Evolutionary conservation across 2,329 filamentous ascomycete species (phyloP).

Genomic region (Penicillium vulpinum): DNA sequence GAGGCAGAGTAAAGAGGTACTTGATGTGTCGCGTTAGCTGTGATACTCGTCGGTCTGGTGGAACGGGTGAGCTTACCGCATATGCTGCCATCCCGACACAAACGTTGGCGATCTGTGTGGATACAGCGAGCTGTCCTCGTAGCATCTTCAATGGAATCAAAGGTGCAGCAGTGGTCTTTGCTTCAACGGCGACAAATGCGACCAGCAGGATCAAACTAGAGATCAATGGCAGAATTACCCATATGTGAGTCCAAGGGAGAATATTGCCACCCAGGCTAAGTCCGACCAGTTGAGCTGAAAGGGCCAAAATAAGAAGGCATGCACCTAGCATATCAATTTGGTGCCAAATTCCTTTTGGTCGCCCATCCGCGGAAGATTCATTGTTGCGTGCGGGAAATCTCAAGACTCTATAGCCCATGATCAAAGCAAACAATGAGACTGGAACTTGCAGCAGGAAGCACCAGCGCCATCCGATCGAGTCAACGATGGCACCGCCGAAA

Average conservation of each 20-base stretch:
- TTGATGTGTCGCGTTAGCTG: conserved; percentile 9
- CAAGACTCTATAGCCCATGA: conserved; percentile 56
- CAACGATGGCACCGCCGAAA: conserved; percentile 46
- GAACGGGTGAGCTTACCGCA: conserved; percentile 49
- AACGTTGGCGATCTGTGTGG: conserved; percentile 60
- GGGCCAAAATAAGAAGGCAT: conserved; percentile 57
- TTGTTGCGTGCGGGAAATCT: conserved; percentile 41
- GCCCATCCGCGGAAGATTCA: not conserved
- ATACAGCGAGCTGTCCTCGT: conserved; percentile 54
- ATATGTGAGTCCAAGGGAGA: conserved; percentile 45
- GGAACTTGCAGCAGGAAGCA: conserved; percentile 64
- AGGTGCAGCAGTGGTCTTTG: conserved; percentile 44
- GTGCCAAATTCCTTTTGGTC: conserved; percentile 46
- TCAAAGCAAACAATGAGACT: conserved; percentile 56
- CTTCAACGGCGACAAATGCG: conserved; percentile 43
- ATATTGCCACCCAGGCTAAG: conserved; percentile 50
- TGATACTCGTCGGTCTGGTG: not conserved
- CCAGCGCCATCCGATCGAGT: conserved; percentile 50
- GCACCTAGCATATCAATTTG: conserved; percentile 61
- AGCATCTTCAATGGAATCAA: conserved; percentile 55
- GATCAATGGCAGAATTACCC: conserved; percentile 44
- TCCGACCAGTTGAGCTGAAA: conserved; percentile 56
- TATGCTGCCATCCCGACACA: conserved; percentile 63
- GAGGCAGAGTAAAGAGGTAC: conserved; percentile 51
- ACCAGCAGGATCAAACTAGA: conserved; percentile 40